phyloP scores from a whole-genome alignment of 306 rosid genomes.

The Casuarina equisetifolia region DNA sequence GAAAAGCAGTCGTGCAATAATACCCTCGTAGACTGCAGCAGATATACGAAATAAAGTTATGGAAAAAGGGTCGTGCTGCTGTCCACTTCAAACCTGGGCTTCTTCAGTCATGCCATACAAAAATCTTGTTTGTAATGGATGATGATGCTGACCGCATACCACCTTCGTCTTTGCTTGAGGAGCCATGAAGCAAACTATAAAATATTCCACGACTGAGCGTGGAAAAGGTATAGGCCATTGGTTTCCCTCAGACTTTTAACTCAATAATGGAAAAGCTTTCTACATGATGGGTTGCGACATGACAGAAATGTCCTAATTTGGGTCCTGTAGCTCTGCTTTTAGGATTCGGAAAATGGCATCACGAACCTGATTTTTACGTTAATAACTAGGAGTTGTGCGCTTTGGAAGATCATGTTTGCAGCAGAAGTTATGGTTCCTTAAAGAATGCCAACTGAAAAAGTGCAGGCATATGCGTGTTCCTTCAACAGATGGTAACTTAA shows the following conservation, averaged over 20 bases:
- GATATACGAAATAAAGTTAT: background rate
- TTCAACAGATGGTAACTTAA: slow-evolving; percentile 17
- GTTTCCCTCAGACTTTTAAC: background rate
- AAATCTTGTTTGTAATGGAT: slow-evolving; percentile 25
- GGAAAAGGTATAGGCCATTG: background rate
- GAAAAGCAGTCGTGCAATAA: no score
- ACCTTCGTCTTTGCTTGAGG: slow-evolving; percentile 12
- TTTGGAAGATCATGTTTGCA: slow-evolving; percentile 24
- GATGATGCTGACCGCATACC: slow-evolving; percentile 23
- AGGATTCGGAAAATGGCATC: no score
- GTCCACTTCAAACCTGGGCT: slow-evolving; percentile 21
- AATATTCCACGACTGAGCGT: slow-evolving; percentile 8
- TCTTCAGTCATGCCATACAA: slow-evolving; percentile 12
- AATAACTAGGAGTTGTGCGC: slow-evolving; percentile 3
- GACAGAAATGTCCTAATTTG: background rate
- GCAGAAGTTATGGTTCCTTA: slow-evolving; percentile 19
- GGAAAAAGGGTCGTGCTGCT: slow-evolving; percentile 9
- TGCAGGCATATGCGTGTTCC: slow-evolving; percentile 15
- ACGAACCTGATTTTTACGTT: slow-evolving; percentile 1
- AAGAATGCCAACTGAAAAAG: slow-evolving; percentile 17
- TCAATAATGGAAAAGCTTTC: background rate
- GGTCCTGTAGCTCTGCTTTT: no score
- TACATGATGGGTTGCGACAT: background rate
- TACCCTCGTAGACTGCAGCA: no score
- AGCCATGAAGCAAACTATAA: background rate